phyloP scores from a whole-genome alignment of 768 basidiomycete species.

The Kwoniella dendrophila region DNA sequence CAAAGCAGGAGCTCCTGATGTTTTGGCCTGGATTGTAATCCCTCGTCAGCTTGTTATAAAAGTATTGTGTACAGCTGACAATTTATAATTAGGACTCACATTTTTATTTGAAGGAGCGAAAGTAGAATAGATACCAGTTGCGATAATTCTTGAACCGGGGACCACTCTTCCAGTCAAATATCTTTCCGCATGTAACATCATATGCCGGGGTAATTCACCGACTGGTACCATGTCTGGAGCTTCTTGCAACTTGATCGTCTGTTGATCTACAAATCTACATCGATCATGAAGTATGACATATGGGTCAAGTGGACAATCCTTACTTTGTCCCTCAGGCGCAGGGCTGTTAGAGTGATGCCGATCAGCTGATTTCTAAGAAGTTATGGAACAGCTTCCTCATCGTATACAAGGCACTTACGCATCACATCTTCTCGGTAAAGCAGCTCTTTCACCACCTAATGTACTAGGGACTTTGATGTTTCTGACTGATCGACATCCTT shows the following conservation, averaged over 20 bases:
- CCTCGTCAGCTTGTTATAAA: not conserved
- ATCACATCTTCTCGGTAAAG: conserved; percentile 84
- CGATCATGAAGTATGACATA: conserved; percentile 94
- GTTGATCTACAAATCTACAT: conserved; percentile 92
- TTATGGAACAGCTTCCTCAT: conserved; percentile 7
- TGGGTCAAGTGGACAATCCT: conserved; percentile 93
- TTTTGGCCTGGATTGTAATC: conserved; percentile 57
- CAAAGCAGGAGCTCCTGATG: conserved; percentile 78
- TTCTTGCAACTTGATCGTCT: conserved; percentile 94
- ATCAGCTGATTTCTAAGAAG: too few relatives aligned
- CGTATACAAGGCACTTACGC: conserved; percentile 57
- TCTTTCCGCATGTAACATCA: conserved; percentile 83
- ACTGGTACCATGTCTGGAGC: conserved; percentile 99
- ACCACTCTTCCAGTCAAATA: conserved; percentile 90
- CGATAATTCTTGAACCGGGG: conserved; percentile 91
- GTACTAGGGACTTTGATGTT: conserved; percentile 81
- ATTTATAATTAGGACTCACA: conserved; percentile 26
- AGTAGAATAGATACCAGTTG: conserved; percentile 95
- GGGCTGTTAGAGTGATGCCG: conserved; percentile 58
- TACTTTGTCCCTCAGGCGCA: conserved; percentile 76
- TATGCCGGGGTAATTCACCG: conserved; percentile 93
- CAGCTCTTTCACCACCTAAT: conserved; percentile 79
- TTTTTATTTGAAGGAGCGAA: conserved; percentile 83
- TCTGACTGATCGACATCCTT: conserved; percentile 79
- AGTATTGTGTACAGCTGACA: not conserved